Evolutionary conservation across 2,329 filamentous ascomycete genomes (phyloP), one percentile per base, ranked within the genome.

Genomic region (Periconia sp.): DNA sequence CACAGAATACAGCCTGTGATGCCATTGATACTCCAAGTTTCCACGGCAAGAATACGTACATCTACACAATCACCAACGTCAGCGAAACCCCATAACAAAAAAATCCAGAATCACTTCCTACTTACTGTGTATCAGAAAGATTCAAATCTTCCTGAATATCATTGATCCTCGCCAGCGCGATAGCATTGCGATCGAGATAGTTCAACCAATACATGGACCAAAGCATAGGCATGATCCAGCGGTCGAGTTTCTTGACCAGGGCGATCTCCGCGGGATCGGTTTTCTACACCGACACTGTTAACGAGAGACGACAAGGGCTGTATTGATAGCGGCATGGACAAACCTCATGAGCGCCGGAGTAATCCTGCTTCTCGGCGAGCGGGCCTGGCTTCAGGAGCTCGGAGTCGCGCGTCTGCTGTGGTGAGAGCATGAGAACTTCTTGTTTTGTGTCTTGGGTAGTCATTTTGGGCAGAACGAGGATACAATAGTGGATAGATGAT

Each of bases 81-180:
- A 37, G 33, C 33, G 5, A 49, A 55, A 6, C 8, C 9, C 6
- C 9, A 45, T 14, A 27, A 20, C 5, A 6, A 37, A 37, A 11
- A 37, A 6, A 27, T 27, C 7, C 7, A 2, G 7, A 30, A 11
- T 2, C 30, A n/a, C 6, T 5, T 5, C 8, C 13, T 13, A 37
- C 33, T 14, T 45, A 54, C 15, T 66, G 59, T 3, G 55, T 57
- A 53, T 58, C 59, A 40, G 6, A 52, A 27, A 65, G 58, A 31
- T 75, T 66, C 17, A 87, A 74, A 50, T 88, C 85, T 2, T 76
- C 71, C 52, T 86, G 81, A 14, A 89, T 74, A 11, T 85, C 84
- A 64, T 84, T 82, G 46, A 89, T 76, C 15, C 82, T 80, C 0
- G 86, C 86, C 2, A 84, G 79, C 1, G 84, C 84, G 58, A 88